Percentiles rank a stretch among this genome's conserved stretches.
Evolutionary conservation across 805 yeast species (phyloP).

Genomic region (Cyberlindnera maritima): DNA sequence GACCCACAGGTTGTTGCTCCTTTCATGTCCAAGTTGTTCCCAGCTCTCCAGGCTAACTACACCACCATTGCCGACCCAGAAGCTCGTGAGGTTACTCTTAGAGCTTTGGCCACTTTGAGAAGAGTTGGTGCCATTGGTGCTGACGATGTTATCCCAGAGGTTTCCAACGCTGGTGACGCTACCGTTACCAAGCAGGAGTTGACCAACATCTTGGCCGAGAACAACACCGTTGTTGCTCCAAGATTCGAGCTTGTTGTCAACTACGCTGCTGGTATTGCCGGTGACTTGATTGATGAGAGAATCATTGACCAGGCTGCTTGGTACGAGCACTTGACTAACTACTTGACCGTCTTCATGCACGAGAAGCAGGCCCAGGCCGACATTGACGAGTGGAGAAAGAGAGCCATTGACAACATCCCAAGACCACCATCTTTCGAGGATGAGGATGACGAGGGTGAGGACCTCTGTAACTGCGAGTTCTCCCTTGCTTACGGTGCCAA

Average conservation of each 20-base stretch:
- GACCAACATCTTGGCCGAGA: slow-evolving; percentile 64
- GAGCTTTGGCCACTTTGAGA: slow-evolving; percentile 96
- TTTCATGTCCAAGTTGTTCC: slow-evolving; percentile 91
- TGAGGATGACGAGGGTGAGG: slow-evolving; percentile 98
- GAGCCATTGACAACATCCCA: slow-evolving; percentile 98
- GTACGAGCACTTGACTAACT: slow-evolving; percentile 86
- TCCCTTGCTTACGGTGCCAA: slow-evolving; percentile 99
- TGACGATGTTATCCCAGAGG: slow-evolving; percentile 90
- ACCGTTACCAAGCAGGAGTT: slow-evolving; percentile 82
- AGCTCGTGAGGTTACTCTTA: slow-evolving; percentile 97
- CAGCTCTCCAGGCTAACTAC: slow-evolving; percentile 92
- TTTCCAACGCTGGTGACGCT: slow-evolving; percentile 98
- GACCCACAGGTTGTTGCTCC: slow-evolving; percentile 99
- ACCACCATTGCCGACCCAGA: slow-evolving; percentile 99
- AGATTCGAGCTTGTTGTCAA: slow-evolving; percentile 77
- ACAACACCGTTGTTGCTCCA: slow-evolving; percentile 56
- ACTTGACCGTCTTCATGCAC: slow-evolving; percentile 94
- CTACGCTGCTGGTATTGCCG: slow-evolving; percentile 95
- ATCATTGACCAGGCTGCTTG: slow-evolving; percentile 88
- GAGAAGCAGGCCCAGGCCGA: slow-evolving; percentile 86
- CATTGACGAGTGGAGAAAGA: slow-evolving; percentile 92
- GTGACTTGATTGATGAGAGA: slow-evolving; percentile 99
- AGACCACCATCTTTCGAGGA: slow-evolving; percentile 94
- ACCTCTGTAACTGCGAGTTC: slow-evolving; percentile 99
- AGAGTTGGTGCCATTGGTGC: slow-evolving; percentile 98